Conservation (phyloP, 306 rosid species). For the Cicer arietinum region DNA sequence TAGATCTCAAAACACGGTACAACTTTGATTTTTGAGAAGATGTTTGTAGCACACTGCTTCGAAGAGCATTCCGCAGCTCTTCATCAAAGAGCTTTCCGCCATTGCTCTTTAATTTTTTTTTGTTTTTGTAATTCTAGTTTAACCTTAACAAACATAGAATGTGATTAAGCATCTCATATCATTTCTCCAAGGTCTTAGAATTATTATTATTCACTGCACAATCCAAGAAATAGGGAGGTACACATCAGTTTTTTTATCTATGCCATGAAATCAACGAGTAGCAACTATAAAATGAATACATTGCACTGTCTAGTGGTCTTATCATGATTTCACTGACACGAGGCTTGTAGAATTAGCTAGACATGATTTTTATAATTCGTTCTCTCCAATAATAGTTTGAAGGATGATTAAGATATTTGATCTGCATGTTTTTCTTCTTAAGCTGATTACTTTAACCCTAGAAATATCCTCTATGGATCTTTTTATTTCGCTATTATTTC, state of each 20-base stretch:
- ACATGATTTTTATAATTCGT: background rate
- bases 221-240: background rate
- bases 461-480: background rate
- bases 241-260: background rate
- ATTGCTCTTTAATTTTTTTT: background rate
- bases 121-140: background rate
- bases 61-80: background rate
- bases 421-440: background rate
- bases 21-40: background rate
- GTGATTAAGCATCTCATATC: background rate
- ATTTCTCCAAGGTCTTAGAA: background rate
- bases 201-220: background rate
- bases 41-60: background rate
- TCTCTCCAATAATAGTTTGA: background rate
- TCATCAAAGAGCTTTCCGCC: background rate
- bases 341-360: too few species aligned
- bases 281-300: too few species aligned
- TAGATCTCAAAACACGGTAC: background rate
- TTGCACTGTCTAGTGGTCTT: too few species aligned
- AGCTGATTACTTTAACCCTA: slow-evolving; percentile 2
- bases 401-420: background rate
- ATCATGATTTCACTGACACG: background rate
- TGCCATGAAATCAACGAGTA: too few species aligned
- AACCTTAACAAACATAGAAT: background rate
- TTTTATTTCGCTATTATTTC: slow-evolving; percentile 8